phyloP scores from a whole-genome alignment of 106 monocot genomes.

The Platanthera guangdongensis region DNA sequence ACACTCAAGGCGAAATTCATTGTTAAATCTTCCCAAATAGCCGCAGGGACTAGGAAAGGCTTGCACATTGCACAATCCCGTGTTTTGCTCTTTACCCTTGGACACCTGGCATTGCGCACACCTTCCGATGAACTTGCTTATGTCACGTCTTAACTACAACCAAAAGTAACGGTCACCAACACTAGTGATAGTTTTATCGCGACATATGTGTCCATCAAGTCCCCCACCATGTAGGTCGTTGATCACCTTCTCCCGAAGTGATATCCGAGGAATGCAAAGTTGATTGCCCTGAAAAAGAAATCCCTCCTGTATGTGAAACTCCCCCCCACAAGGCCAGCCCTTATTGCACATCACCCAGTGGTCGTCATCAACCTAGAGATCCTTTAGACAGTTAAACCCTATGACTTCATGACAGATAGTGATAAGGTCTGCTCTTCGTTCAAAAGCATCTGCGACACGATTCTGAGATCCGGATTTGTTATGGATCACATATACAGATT shows the following conservation, averaged over 20 bases:
- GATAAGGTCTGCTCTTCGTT: neutral
- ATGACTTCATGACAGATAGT: neutral
- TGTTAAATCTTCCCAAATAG: conserved; percentile 1
- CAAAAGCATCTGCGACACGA: conserved; percentile 1
- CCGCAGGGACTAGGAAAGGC: neutral
- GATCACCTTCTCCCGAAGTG: neutral
- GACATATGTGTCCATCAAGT: conserved; percentile 1
- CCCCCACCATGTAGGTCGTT: conserved; percentile 3
- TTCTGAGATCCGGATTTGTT: neutral
- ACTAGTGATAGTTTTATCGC: neutral
- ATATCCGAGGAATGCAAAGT: conserved; percentile 3
- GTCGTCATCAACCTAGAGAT: neutral
- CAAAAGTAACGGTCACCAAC: conserved; percentile 2
- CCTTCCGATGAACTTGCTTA: neutral
- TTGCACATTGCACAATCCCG: neutral
- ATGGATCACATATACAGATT: too few relatives aligned
- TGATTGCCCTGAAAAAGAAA: neutral
- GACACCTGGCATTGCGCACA: neutral
- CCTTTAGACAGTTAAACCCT: neutral
- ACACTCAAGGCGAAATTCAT: conserved; percentile 10
- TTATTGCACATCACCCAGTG: neutral
- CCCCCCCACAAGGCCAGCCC: too few relatives aligned
- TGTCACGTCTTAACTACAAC: neutral
- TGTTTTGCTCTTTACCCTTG: neutral
- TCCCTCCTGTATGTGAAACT: neutral